A percentile compares a stretch with the other conserved stretches of the same genome.
phyloP scores from a whole-genome alignment of 139 green algal species.

The Coelastrella sp. region DNA sequence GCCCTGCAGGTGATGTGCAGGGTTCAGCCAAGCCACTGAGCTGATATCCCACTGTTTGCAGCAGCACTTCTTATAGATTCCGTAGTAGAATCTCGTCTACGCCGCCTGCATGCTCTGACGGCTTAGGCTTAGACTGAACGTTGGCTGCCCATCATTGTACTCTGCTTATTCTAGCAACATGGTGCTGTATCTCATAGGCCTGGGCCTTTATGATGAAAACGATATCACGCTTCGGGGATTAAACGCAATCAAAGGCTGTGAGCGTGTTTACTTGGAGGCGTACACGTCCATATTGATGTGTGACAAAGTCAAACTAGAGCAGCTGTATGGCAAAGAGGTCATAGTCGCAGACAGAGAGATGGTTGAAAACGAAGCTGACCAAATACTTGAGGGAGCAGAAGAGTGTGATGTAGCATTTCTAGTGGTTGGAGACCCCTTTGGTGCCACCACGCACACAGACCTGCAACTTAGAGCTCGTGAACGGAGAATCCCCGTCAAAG shows the following conservation, averaged over 20 bases:
- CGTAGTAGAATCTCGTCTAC: too few species aligned
- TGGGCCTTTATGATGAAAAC: conserved; percentile 94
- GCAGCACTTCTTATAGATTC: neutral
- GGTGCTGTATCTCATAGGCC: conserved; percentile 95
- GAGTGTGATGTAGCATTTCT: conserved; percentile 94
- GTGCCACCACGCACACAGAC: conserved; percentile 75
- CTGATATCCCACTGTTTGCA: neutral
- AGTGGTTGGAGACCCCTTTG: conserved; percentile 98
- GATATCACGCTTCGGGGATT: conserved; percentile 96
- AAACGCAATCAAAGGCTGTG: conserved; percentile 80
- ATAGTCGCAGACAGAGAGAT: conserved; percentile 82
- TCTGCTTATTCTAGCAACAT: conserved; percentile 48
- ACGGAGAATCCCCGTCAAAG: conserved; percentile 79
- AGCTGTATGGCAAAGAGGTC: conserved; percentile 92
- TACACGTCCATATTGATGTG: conserved; percentile 98
- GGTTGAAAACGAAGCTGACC: conserved; percentile 72
- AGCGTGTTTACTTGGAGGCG: conserved; percentile 92
- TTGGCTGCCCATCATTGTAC: neutral
- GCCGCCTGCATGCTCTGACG: too few species aligned
- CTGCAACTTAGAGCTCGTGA: conserved; percentile 87
- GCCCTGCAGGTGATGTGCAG: too few species aligned
- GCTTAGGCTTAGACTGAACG: too few species aligned
- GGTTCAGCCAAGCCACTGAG: too few species aligned
- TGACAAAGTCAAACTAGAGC: conserved; percentile 88
- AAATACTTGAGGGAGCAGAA: conserved; percentile 86